Conservation (phyloP, 495 filamentous ascomycete species). For the Peziza echinospora region DNA sequence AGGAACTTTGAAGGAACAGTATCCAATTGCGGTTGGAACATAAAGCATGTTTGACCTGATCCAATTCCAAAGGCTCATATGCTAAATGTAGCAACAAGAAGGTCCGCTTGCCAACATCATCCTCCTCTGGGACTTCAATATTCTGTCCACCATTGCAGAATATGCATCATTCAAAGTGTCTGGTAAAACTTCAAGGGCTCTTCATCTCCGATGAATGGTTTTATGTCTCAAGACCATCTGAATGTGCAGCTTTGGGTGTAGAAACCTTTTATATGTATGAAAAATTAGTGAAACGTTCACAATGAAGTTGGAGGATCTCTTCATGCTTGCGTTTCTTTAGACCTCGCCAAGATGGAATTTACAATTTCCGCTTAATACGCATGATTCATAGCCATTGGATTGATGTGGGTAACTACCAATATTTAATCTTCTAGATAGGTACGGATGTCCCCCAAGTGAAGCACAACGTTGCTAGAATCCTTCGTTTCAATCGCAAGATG, state of each 20-base stretch:
- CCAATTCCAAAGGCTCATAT: not conserved
- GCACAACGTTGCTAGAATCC: not conserved
- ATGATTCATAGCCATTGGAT: not conserved
- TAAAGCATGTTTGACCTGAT: not conserved
- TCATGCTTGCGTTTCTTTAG: not conserved
- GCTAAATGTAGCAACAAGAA: not conserved
- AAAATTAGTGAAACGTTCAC: not conserved
- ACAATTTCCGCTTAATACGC: not conserved
- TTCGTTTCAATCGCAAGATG: not conserved
- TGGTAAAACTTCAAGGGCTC: not conserved
- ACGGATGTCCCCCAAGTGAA: not conserved
- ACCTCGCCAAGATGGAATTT: not conserved
- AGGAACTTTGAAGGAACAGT: not conserved
- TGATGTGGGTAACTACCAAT: not conserved
- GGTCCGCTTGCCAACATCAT: not conserved
- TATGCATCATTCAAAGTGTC: not conserved
- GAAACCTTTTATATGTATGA: not conserved
- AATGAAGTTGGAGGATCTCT: too few relatives aligned
- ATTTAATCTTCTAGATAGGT: not conserved
- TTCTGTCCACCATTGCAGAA: not conserved
- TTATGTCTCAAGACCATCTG: not conserved
- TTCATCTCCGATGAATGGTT: not conserved
- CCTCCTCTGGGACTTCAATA: not conserved
- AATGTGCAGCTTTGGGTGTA: not conserved
- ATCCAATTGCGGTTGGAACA: not conserved